Conservation (phyloP, 2,329 filamentous ascomycete species). For the Hirsutella rhossiliensis region DNA sequence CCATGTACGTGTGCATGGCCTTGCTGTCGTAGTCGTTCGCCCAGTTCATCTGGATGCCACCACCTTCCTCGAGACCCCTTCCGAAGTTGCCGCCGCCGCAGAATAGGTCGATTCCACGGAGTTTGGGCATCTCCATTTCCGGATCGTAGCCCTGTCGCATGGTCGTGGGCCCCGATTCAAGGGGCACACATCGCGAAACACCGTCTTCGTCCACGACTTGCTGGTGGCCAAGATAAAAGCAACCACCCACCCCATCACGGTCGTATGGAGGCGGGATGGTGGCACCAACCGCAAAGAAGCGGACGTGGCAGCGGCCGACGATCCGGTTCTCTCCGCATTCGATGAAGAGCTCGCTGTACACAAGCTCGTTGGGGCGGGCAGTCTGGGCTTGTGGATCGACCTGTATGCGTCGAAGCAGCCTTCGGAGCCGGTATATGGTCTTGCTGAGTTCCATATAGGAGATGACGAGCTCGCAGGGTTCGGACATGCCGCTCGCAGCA, state of each 20-base stretch:
- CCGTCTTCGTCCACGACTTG: conserved; percentile 1
- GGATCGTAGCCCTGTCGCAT: conserved; percentile 47
- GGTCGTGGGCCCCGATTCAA: conserved; percentile 19
- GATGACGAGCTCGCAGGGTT: conserved; percentile 48
- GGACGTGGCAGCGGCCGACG: conserved; percentile 44
- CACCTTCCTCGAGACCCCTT: conserved; percentile 61
- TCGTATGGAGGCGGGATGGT: conserved; percentile 51
- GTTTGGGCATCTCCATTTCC: conserved; percentile 15
- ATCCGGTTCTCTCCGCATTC: conserved; percentile 28
- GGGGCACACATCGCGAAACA: conserved; percentile 16
- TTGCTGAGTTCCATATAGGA: conserved; percentile 8
- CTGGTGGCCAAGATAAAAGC: conserved; percentile 48
- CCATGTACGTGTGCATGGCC: conserved; percentile 63
- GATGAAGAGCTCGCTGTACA: conserved; percentile 37
- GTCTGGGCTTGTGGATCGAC: conserved; percentile 17
- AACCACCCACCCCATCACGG: conserved; percentile 50
- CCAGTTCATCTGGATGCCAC: conserved; percentile 51
- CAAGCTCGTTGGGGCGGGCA: conserved; percentile 43
- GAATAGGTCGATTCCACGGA: conserved; percentile 59
- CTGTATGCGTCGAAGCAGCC: conserved; percentile 35
- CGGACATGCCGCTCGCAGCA: conserved; percentile 25
- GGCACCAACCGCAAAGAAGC: conserved; percentile 34
- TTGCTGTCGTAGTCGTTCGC: conserved; percentile 53
- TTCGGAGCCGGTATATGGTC: conserved; percentile 29
- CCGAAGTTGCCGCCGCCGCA: conserved; percentile 71